Evolutionary conservation across 305 asterid genomes (phyloP).

Genomic region (Ilex paraguariensis): DNA sequence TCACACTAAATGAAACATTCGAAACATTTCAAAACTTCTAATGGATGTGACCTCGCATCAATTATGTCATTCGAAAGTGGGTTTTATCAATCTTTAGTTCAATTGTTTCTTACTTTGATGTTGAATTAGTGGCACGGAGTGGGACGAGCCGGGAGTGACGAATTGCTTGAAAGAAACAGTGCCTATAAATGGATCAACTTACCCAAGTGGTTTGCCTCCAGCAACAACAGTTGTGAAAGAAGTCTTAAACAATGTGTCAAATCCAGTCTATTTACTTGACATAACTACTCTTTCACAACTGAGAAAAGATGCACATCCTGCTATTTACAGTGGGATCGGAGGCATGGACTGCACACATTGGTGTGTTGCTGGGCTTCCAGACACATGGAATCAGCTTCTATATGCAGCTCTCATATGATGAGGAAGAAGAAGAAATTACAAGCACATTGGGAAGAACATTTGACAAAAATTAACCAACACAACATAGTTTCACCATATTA

Average conservation of each 20-base stretch:
- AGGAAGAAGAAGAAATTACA: too few species aligned
- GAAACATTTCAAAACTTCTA: background rate
- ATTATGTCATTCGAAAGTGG: background rate
- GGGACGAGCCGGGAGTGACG: constrained; percentile 11
- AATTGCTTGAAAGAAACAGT: constrained; percentile 14
- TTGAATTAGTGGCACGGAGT: constrained; percentile 20
- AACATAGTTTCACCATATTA: too few species aligned
- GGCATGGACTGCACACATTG: constrained; percentile 33
- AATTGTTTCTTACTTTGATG: background rate
- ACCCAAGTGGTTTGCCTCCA: constrained; percentile 20
- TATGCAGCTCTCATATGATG: constrained; percentile 14
- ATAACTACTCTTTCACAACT: constrained; percentile 28
- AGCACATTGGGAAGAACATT: too few species aligned
- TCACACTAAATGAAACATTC: too few species aligned
- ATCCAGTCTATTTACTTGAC: constrained; percentile 23
- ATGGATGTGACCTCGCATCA: background rate
- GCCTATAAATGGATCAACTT: constrained; percentile 19
- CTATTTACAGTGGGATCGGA: constrained; percentile 9
- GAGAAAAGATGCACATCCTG: constrained; percentile 36
- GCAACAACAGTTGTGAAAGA: constrained; percentile 21
- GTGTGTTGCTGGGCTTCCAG: constrained; percentile 48
- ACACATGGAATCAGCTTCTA: constrained; percentile 52
- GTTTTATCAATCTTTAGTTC: background rate
- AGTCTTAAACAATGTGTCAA: constrained; percentile 15
- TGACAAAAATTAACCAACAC: too few species aligned